These are phyloP conservation scores for Herpetospermum pedunculosum DNA, from an alignment of 306 rosid genomes.

Conservation along the genomic window DNA sequence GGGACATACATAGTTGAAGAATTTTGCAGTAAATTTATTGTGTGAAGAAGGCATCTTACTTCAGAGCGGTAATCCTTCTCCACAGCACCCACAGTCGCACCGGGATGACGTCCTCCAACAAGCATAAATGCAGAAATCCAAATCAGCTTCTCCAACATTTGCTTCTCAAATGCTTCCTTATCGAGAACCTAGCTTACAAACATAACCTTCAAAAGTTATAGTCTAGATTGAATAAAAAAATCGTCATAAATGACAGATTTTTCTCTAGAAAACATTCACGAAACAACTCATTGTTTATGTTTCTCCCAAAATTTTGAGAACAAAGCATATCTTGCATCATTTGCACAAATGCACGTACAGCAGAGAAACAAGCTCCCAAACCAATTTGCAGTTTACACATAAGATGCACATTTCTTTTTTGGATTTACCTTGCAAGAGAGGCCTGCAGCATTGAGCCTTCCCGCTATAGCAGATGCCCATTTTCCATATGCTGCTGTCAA, in stretches of 20 bases:
- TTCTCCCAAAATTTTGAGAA: not conserved
- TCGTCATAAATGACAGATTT: not conserved
- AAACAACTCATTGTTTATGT: not conserved
- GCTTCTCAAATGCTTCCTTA: constrained; percentile 74
- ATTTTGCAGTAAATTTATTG: not conserved
- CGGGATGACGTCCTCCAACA: constrained; percentile 86
- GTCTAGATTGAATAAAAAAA: not conserved
- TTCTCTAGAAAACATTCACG: not conserved
- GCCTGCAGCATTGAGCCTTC: constrained; percentile 58
- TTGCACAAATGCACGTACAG: not conserved
- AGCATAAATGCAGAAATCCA: constrained; percentile 96
- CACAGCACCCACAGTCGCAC: constrained; percentile 68
- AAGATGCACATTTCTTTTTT: not conserved
- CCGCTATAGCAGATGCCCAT: constrained; percentile 73
- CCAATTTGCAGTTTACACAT: not conserved
- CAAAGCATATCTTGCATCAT: not conserved
- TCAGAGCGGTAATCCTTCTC: constrained; percentile 69
- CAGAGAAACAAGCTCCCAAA: not conserved
- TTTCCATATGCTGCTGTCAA: constrained; percentile 84
- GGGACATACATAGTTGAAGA: not conserved
- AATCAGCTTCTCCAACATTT: constrained; percentile 92
- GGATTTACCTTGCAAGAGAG: constrained; percentile 77
- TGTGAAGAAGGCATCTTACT: constrained; percentile 27
- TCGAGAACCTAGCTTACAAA: constrained; percentile 46
- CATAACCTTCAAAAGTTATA: not conserved